A percentile compares a stretch with the other conserved stretches of the same genome.
Evolutionary conservation across 805 yeast species (phyloP).

Genomic region (Wickerhamomyces xylosicus): DNA sequence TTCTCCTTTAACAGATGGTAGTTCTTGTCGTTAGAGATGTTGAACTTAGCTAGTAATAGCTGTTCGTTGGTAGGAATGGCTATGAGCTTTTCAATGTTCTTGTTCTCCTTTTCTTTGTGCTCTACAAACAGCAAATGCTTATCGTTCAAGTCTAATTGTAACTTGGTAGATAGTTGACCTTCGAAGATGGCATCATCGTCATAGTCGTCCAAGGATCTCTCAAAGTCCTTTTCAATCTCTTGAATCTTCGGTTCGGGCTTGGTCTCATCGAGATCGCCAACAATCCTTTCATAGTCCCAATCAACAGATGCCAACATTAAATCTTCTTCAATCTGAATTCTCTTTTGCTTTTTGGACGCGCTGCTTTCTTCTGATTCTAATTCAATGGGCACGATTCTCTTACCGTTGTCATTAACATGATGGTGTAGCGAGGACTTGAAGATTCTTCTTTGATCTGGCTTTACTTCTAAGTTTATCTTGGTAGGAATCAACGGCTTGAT

Average conservation of each 20-base stretch:
- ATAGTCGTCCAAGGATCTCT: conserved; percentile 27
- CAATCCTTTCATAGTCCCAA: conserved; percentile 63
- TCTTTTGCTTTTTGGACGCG: conserved; percentile 8
- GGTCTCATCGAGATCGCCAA: conserved; percentile 28
- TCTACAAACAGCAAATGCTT: conserved; percentile 63
- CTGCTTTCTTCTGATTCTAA: conserved; percentile 8
- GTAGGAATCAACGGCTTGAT: conserved; percentile 39
- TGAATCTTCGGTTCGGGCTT: neutral
- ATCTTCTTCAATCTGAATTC: conserved; percentile 30
- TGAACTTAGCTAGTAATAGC: conserved; percentile 50
- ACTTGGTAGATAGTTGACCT: conserved; percentile 37
- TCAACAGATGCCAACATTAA: conserved; percentile 60
- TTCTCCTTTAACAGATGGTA: conserved; percentile 77
- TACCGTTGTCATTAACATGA: conserved; percentile 4
- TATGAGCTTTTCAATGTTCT: neutral
- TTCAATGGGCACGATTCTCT: conserved; percentile 10
- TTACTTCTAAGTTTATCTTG: conserved; percentile 49
- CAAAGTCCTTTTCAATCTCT: conserved; percentile 4
- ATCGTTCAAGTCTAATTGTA: conserved; percentile 78
- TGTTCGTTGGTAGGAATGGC: conserved; percentile 44
- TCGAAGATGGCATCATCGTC: conserved; percentile 69
- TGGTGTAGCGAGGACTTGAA: conserved; percentile 29
- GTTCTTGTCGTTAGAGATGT: conserved; percentile 80
- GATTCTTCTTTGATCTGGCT: conserved; percentile 44
- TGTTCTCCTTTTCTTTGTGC: conserved; percentile 15